These are phyloP conservation scores for Xeromyces bisporus DNA, from an alignment of 495 filamentous ascomycete species.

Conservation along the genomic window DNA sequence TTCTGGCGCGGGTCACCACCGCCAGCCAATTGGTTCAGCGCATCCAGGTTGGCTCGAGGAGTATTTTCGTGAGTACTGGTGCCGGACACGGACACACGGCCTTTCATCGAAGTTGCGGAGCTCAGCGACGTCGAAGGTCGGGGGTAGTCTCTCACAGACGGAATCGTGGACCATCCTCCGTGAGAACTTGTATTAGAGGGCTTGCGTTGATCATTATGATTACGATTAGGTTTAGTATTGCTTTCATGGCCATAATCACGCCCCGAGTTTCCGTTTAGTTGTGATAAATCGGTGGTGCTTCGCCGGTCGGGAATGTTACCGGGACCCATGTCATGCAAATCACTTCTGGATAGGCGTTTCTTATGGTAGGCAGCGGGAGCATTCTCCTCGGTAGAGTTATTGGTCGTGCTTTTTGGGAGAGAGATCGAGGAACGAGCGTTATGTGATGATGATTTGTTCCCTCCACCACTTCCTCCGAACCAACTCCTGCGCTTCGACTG, in stretches of 20 bases:
- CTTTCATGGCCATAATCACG: conserved; percentile 9
- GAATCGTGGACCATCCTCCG: conserved; percentile 25
- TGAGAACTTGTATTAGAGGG: conserved; percentile 11
- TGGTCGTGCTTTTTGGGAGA: conserved; percentile 9
- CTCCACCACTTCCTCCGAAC: conserved; percentile 19
- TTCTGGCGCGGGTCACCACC: conserved; percentile 1
- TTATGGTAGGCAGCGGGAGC: conserved; percentile 8
- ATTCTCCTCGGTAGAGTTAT: conserved; percentile 11
- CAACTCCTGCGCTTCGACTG: conserved; percentile 25
- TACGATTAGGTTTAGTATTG: neutral
- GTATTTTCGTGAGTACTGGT: conserved; percentile 3
- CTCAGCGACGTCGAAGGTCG: conserved; percentile 22
- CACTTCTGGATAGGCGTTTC: conserved; percentile 15
- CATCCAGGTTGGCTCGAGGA: no score
- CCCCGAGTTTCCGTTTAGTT: conserved; percentile 11
- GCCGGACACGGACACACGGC: conserved; percentile 2
- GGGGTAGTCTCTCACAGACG: conserved; percentile 21
- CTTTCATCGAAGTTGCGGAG: conserved; percentile 7
- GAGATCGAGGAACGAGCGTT: conserved; percentile 23
- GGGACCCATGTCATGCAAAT: conserved; percentile 14
- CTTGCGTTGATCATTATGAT: neutral
- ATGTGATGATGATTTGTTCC: conserved; percentile 12
- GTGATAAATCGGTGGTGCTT: conserved; percentile 18
- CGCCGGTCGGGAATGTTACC: conserved; percentile 20
- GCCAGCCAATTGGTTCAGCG: no score